These are phyloP conservation scores for Kodamaea derodonti DNA, from an alignment of 1,139 yeast genomes.

Conservation along the genomic window DNA sequence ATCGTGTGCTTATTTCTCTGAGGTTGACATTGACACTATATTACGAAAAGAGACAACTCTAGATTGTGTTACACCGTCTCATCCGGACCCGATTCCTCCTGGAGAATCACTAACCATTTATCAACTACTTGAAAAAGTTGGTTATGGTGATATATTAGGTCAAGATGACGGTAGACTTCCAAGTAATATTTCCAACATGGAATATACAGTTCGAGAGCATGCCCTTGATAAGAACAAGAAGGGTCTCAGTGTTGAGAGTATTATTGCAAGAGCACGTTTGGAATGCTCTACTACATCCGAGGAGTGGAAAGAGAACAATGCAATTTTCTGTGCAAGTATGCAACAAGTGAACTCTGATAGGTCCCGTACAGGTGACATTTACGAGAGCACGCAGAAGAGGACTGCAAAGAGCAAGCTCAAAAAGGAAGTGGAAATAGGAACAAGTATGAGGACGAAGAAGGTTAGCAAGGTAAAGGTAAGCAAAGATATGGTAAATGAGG, in stretches of 20 bases:
- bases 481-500: too few species aligned
- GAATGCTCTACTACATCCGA: constrained; percentile 26
- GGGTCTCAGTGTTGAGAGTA: constrained; percentile 16
- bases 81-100: constrained; percentile 63
- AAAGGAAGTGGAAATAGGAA: constrained; percentile 5
- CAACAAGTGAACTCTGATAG: constrained; percentile 9
- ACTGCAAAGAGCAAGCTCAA: constrained; percentile 4
- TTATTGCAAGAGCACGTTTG: constrained; percentile 22
- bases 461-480: background rate
- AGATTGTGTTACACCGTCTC: constrained; percentile 90
- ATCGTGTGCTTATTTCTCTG: constrained; percentile 92
- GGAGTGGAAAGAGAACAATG: constrained; percentile 22
- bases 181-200: constrained; percentile 10
- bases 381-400: background rate
- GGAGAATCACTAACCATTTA: constrained; percentile 75
- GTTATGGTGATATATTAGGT: constrained; percentile 18
- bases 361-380: constrained; percentile 3
- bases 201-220: constrained; percentile 21
- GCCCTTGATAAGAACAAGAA: constrained; percentile 22
- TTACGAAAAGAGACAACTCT: constrained; percentile 84
- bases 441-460: background rate
- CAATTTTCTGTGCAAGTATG: constrained; percentile 14
- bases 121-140: constrained; percentile 40
- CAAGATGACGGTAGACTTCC: constrained; percentile 1
- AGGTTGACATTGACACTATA: constrained; percentile 85